Base-by-base conservation (phyloP, 805 yeast species). In the Candida argentea region DNA sequence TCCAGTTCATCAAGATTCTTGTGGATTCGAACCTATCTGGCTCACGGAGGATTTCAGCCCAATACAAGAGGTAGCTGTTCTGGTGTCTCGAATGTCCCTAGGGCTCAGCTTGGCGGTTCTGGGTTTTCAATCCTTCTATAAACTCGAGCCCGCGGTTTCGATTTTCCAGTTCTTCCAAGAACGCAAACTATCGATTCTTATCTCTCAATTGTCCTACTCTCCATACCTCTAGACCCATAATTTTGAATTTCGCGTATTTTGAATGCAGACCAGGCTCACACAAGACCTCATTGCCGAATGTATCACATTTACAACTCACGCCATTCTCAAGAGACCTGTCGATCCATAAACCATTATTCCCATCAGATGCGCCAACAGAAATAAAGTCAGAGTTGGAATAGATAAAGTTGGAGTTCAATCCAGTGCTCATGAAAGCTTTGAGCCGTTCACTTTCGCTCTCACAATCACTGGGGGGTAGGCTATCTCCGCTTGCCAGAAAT, bases 331-430 rank as follows among this genome's bases (percentile, higher is more conserved):
- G 62, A 24, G 76, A 72, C 30, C 73, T 76, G 46, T 84, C 94
- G 9, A 86, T 61, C 85, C 93, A 89, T 10, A 91, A 59, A 0
- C 96, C 97, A 52, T 85, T 86, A 44, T 82, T 84, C 2, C 96
- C 96, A 41, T 79, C 78, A 2, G 95, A 94, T 0, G 93, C 89
- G 2, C 97, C 98, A 41, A 91, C 66, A 13, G 94, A 77, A 18
- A 91, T 58, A 44, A 75, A 85, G 15, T 71, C 65, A 35, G 74
- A 73, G 24, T 86, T 81, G 31, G 95, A 83, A 48, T 82, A 84
- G 11, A 89, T 74, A 24, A 83, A 68, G 51, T 76, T 87, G 46
- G 85, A 94, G 50, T 91, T 89, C 26, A 79, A 44, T 0, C 95
- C 94, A 1, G 96, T 85, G 50, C 78, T 84, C 26, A 86, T 85